phyloP scores from a whole-genome alignment of 176 grass and related monocot genomes.

The Dactylis glomerata region DNA sequence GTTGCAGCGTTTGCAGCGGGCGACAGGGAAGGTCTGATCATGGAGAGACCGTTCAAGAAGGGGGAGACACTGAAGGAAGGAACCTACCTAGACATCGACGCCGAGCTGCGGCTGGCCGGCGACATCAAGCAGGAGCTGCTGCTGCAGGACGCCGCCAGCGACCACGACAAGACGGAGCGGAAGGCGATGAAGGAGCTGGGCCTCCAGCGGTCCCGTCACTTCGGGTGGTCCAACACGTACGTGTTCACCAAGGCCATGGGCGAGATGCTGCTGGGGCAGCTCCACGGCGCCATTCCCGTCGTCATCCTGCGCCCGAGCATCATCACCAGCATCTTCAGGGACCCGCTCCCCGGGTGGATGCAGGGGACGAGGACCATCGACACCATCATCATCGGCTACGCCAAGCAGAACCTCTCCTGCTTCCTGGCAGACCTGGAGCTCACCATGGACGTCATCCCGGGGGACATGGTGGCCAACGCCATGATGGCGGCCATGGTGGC shows the following conservation, averaged over 20 bases:
- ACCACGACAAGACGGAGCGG: slow-evolving; percentile 12
- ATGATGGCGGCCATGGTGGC: slow-evolving; percentile 60
- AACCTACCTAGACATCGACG: slow-evolving; percentile 58
- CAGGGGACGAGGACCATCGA: slow-evolving; percentile 78
- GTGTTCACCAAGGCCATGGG: slow-evolving; percentile 86
- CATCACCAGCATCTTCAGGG: slow-evolving; percentile 62
- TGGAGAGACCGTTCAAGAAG: slow-evolving; percentile 56
- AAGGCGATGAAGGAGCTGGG: slow-evolving; percentile 82
- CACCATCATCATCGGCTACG: slow-evolving; percentile 66
- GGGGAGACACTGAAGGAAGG: slow-evolving; percentile 48
- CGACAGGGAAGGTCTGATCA: slow-evolving; percentile 44
- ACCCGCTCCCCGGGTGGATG: slow-evolving; percentile 82
- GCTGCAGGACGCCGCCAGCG: not conserved
- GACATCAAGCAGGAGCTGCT: slow-evolving; percentile 50
- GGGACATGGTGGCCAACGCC: slow-evolving; percentile 87
- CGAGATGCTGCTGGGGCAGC: slow-evolving; percentile 48
- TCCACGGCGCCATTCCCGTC: slow-evolving; percentile 40
- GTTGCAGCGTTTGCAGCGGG: slow-evolving; percentile 27
- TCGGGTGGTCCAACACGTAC: slow-evolving; percentile 89
- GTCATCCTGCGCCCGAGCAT: slow-evolving; percentile 66
- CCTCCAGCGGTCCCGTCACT: slow-evolving; percentile 49
- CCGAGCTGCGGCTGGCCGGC: slow-evolving; percentile 53
- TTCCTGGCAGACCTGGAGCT: slow-evolving; percentile 54
- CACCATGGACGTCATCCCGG: slow-evolving; percentile 73
- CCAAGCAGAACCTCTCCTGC: slow-evolving; percentile 71